phyloP scores from a whole-genome alignment of 2,329 filamentous ascomycete species.

The Diaporthe sp. region DNA sequence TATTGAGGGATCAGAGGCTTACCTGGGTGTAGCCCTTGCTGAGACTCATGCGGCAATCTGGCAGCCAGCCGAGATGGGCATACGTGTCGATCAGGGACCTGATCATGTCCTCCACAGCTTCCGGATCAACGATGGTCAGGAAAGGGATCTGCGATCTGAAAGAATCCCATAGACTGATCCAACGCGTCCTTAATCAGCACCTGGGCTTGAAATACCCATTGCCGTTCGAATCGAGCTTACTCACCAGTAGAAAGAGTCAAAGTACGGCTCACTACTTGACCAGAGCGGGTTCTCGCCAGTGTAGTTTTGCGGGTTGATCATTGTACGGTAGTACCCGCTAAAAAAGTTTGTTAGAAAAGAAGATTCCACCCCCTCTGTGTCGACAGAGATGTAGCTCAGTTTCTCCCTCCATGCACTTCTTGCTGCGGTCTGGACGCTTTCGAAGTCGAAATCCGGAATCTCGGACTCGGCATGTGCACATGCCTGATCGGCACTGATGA shows the following conservation, averaged over 20 bases:
- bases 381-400: slow-evolving; percentile 66
- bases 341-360: slow-evolving; percentile 73
- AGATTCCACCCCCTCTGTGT: slow-evolving; percentile 61
- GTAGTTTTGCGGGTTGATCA: slow-evolving; percentile 80
- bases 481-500: slow-evolving; percentile 73
- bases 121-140: slow-evolving; percentile 74
- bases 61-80: slow-evolving; percentile 71
- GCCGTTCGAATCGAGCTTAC: slow-evolving; percentile 31
- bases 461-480: slow-evolving; percentile 76
- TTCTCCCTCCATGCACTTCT: slow-evolving; percentile 70
- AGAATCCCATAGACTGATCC: slow-evolving; percentile 71
- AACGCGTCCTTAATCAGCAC: neutral
- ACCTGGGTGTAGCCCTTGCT: slow-evolving; percentile 76
- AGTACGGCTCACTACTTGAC: slow-evolving; percentile 75
- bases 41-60: slow-evolving; percentile 75
- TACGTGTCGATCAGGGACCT: slow-evolving; percentile 79
- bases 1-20: slow-evolving; percentile 38
- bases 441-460: slow-evolving; percentile 75
- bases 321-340: slow-evolving; percentile 77
- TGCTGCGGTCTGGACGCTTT: slow-evolving; percentile 61
- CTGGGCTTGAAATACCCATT: slow-evolving; percentile 22
- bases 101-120: slow-evolving; percentile 73
- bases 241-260: slow-evolving; percentile 79
- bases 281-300: slow-evolving; percentile 79
- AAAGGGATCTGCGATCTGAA: slow-evolving; percentile 77